Evolutionary conservation across 2,329 filamentous ascomycete genomes (phyloP), one percentile per base, ranked within the genome.

Genomic region (Aspergillus glaucus): DNA sequence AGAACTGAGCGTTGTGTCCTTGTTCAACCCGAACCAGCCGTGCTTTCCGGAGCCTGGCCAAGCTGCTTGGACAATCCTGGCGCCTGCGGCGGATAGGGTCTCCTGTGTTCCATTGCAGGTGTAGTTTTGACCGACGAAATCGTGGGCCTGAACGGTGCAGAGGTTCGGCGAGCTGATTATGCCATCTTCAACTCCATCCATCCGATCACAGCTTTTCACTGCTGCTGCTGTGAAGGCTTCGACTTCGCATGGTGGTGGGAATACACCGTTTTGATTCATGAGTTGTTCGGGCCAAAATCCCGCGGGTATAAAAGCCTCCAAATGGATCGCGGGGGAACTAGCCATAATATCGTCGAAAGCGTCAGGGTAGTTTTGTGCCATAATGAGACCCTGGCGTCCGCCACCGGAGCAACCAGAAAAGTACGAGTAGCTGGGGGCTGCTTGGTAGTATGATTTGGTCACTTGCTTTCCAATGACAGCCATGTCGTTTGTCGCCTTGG

Each of bases 331-430:
- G 9, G 30, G 30, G 6, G 30, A 10, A 34, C 7, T 46, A 9
- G 79, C 74, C 1, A 81, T 53, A 8, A 79, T 71, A 14, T 79
- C 80, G 54, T 82, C 78, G 47, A 81, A 82, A 45, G 80, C 78
- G 0, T 74, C 67, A 0, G 81, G 79, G 50, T 74, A 81, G 3
- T 63, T 55, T 53, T 84, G 74, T 0, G 78, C 75, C 8, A 75
- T 42, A 49, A 58, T 52, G 6, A 55, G 46, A 1, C 53, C 58
- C 24, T 61, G 58, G 7, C 60, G 48, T 8, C 59, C 60, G 14
- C 60, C 60, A 3, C 40, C 45, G 1, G 57, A 61, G 44, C 59
- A 62, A 3, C 57, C 59, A 8, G 39, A 50, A 39, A 47, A 62
- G 24, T 62, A 61, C 1, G 58, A 55, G 26, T 56, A 55, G 2